Percentiles rank a stretch among this genome's conserved stretches.
These are phyloP conservation scores for Geum urbanum DNA, from an alignment of 306 rosid genomes.

Conservation along the genomic window DNA sequence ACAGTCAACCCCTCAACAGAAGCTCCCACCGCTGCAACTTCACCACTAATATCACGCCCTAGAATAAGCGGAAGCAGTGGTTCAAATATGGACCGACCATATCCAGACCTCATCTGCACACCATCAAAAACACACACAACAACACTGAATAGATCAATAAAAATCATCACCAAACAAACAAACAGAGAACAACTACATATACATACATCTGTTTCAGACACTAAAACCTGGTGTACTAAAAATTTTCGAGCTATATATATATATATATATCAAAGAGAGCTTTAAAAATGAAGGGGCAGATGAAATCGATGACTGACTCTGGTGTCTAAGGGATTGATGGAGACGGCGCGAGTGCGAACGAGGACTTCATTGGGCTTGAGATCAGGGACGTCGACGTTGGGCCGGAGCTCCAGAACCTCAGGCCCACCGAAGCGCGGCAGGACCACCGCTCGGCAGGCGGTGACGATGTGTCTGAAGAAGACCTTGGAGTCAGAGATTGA, in stretches of 20 bases:
- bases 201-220: not conserved
- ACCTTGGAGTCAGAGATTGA: not conserved
- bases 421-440: constrained; percentile 80
- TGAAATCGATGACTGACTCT: constrained; percentile 42
- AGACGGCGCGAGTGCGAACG: constrained; percentile 64
- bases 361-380: constrained; percentile 58
- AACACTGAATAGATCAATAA: no score
- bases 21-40: constrained; percentile 76
- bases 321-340: constrained; percentile 79
- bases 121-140: not conserved
- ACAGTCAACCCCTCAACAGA: constrained; percentile 51
- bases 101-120: constrained; percentile 84
- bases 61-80: constrained; percentile 71
- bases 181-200: not conserved
- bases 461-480: constrained; percentile 33
- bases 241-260: no score
- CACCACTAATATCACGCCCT: constrained; percentile 96
- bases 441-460: constrained; percentile 68
- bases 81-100: constrained; percentile 80
- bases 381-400: constrained; percentile 49
- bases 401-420: constrained; percentile 51
- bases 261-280: no score
- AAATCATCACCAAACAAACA: no score
- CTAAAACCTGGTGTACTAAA: no score
- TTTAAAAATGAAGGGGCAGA: no score